Evolutionary conservation across 257 asterid species (phyloP).

Genomic region (Solanum pimpinellifolium): DNA sequence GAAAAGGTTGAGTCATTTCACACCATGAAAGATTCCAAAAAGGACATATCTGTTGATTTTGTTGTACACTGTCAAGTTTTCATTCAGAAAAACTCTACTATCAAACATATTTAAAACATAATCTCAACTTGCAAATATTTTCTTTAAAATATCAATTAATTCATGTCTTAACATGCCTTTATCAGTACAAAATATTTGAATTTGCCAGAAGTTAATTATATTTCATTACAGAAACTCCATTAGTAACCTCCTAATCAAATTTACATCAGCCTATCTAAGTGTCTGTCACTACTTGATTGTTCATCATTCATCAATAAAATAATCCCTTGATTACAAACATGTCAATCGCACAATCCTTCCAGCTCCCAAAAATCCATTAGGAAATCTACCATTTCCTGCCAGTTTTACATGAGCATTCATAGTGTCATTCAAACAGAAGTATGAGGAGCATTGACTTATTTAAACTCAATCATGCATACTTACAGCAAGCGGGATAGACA

Average conservation of each 20-base stretch:
- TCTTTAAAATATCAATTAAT: background rate
- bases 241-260: background rate
- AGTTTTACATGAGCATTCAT: background rate
- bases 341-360: conserved; percentile 24
- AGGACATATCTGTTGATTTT: background rate
- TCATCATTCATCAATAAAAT: background rate
- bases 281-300: background rate
- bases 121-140: background rate
- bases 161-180: background rate
- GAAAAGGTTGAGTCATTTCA: background rate
- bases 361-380: conserved; percentile 30
- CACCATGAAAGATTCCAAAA: background rate
- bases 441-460: too few relatives aligned
- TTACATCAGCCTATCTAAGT: background rate
- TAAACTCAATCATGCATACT: too few relatives aligned
- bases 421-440: background rate
- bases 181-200: background rate
- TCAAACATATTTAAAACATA: background rate
- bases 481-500: too few relatives aligned
- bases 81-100: background rate
- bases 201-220: background rate
- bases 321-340: background rate
- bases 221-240: background rate
- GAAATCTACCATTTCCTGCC: conserved; percentile 33
- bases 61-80: background rate